phyloP scores from a whole-genome alignment of 441 rosid species.

The Cnidoscolus chayamansa region DNA sequence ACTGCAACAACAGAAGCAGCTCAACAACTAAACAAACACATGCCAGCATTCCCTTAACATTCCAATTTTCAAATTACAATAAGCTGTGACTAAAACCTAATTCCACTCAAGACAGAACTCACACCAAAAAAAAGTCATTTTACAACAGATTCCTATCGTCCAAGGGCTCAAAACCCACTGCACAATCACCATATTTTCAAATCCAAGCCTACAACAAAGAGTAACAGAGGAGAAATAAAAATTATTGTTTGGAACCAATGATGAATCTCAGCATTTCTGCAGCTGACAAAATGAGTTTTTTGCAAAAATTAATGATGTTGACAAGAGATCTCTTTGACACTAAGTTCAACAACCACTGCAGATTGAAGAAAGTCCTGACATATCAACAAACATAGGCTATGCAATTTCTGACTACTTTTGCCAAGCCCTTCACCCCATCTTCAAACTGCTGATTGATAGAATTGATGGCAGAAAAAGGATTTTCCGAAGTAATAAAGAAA shows the following conservation, averaged over 20 bases:
- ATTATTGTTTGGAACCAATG: background rate
- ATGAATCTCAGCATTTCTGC: background rate
- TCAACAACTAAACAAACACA: background rate
- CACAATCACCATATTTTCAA: slow-evolving; percentile 4
- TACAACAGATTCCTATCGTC: background rate
- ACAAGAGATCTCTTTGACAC: background rate
- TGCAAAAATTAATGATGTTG: background rate
- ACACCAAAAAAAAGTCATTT: background rate
- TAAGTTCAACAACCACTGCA: background rate
- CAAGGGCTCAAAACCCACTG: background rate
- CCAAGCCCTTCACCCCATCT: too few relatives aligned
- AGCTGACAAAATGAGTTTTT: background rate
- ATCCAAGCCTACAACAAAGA: background rate
- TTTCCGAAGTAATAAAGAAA: too few relatives aligned
- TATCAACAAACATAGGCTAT: background rate
- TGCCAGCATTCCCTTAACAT: background rate
- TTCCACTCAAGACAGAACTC: background rate
- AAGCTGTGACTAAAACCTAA: background rate
- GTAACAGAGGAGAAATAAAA: background rate
- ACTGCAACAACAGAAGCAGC: background rate
- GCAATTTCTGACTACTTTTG: background rate
- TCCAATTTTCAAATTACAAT: background rate
- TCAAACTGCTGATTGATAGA: too few relatives aligned
- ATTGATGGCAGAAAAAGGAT: too few relatives aligned
- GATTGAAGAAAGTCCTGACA: background rate